Conservation (phyloP, 169 alveolate genomes). For the Sarcocystis neurona region DNA sequence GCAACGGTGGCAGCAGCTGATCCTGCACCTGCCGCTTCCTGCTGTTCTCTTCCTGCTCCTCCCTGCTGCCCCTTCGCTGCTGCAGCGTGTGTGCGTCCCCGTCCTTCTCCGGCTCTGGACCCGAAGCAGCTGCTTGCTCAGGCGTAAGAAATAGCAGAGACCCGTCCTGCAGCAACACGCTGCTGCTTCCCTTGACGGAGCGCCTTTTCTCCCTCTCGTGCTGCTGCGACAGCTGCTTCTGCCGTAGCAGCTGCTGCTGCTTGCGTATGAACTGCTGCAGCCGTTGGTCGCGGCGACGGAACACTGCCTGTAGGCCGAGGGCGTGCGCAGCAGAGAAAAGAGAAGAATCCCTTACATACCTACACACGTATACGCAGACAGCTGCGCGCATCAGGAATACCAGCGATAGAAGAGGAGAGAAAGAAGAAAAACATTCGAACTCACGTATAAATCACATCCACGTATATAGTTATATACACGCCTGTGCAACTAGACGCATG, state of each 20-base stretch:
- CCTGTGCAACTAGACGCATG: too few relatives aligned
- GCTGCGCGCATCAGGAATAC: background rate
- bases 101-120: background rate
- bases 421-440: background rate
- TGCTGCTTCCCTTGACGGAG: background rate
- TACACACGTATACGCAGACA: background rate
- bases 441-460: background rate
- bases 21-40: background rate
- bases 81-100: background rate
- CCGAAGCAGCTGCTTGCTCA: background rate
- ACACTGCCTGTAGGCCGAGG: background rate
- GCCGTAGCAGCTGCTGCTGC: constrained; percentile 15
- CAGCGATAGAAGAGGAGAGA: background rate
- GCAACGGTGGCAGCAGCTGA: too few relatives aligned
- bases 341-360: background rate
- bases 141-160: background rate
- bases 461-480: background rate
- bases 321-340: background rate
- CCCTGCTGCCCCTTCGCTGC: background rate
- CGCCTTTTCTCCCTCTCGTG: background rate
- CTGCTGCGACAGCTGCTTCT: background rate
- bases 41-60: constrained; percentile 8
- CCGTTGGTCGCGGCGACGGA: constrained; percentile 25
- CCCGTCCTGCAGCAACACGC: background rate
- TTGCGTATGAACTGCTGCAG: constrained; percentile 6